A percentile compares a stretch with the other conserved stretches of the same genome.
Conservation (phyloP, 225 moss, liverwort and hornwort genomes). For the Ulota crispa region DNA sequence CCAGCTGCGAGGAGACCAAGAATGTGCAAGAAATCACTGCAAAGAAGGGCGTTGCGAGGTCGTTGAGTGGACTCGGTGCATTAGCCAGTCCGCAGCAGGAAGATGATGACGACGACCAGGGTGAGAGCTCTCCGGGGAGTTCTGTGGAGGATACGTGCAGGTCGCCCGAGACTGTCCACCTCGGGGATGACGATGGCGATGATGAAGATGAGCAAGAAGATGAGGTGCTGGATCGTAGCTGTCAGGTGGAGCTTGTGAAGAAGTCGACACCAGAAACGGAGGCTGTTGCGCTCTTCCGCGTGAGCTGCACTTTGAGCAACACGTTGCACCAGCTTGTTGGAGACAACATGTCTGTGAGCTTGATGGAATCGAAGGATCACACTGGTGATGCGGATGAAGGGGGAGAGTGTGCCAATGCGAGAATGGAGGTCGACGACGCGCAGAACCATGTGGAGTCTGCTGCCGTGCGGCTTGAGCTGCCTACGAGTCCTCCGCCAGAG, state of each 20-base stretch:
- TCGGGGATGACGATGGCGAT: not conserved
- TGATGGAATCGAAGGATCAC: constrained; percentile 1
- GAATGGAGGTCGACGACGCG: constrained; percentile 23
- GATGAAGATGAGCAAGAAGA: constrained; percentile 5
- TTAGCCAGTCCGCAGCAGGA: constrained; percentile 31
- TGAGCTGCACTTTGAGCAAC: not conserved
- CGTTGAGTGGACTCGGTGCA: constrained; percentile 46
- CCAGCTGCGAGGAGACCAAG: constrained; percentile 34
- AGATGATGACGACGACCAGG: not conserved
- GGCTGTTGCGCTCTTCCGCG: not conserved
- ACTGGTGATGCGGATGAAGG: not conserved
- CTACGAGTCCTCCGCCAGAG: constrained; percentile 43
- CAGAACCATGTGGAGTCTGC: constrained; percentile 5
- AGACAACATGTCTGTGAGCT: not conserved
- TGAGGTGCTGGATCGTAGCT: constrained; percentile 10
- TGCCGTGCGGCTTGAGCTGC: constrained; percentile 22
- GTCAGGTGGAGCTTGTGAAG: constrained; percentile 20
- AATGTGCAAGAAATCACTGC: not conserved
- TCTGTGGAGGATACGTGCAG: constrained; percentile 43
- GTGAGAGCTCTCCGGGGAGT: constrained; percentile 24
- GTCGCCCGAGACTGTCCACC: constrained; percentile 28
- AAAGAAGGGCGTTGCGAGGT: constrained; percentile 33
- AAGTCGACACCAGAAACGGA: not conserved
- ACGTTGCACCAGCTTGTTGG: not conserved
- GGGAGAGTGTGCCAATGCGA: not conserved